Base-by-base conservation (phyloP, 768 basidiomycete genomes). In the Amanita jacksonii region DNA sequence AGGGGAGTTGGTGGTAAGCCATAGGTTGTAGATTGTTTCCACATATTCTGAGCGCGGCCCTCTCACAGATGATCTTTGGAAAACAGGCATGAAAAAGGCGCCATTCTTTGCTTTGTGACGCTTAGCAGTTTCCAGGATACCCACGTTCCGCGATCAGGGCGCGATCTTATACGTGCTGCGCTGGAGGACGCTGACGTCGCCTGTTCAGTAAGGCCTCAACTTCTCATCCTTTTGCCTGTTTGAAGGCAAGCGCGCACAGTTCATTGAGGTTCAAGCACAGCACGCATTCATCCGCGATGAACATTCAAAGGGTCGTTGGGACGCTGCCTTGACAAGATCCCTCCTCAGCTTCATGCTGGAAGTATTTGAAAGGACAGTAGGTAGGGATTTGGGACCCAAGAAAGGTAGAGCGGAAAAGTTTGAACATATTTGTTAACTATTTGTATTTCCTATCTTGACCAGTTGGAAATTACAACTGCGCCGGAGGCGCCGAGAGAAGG, bases 241-340 rank as follows among this genome's bases (percentile, higher is more conserved):
- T 7, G 22, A 20, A 38, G 27, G 20, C 38, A 31, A 41, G 42
- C 40, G 9, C 23, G 18, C 18, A 13, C 37, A 92, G 86, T 92
- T 93, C 60, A 65, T 96, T 47, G 94, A 98, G 60, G 90, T 97
- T 10, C 91, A 96, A 60, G 94, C 93, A 0, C 93, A 98, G 55
- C 93, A 97, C 52, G 94, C 94, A 3, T 97, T 97, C 62, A 83
- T 97, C 49, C 80, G 93, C 4, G 92, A 94, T 58, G 89, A 92
- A 54, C 73, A 76, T 5, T 88, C 85, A 23, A 97, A 96, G 60
- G 93, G 90, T 1, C 76, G 94, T 43, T 98, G 91, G 91, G 94
- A 98, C 55, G 90, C 91, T 6, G 92, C 92, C 0, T 65, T 97
- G 41, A 90, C 87, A 0, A 71, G 76, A 39, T 81, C 81, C 16